Evolutionary conservation across 1,284 basidiomycete genomes (phyloP), one percentile per base, ranked within the genome.

Genomic region (Prillingera fragicola): DNA sequence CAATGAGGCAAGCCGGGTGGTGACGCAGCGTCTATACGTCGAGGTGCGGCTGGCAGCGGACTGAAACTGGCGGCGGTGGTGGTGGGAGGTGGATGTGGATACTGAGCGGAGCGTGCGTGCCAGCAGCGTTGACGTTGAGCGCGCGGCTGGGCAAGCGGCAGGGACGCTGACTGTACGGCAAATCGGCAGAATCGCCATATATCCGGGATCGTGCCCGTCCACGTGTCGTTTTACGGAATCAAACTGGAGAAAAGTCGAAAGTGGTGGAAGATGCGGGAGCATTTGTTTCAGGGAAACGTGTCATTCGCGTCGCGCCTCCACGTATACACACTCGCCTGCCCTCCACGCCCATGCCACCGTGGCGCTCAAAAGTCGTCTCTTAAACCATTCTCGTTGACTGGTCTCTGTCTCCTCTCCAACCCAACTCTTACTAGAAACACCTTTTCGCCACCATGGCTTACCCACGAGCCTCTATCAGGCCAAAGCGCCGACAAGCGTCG

Each of bases 401-500:
- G 13, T 22, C 28, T 29, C 24, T 33, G 32, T 24, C 34, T 33
- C 45, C 33, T 14, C n/a, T 14, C 17, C 36, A 33, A 28, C 4
- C 27, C 18, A 5, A 14, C 27, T 15, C 21, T 17, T 29, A 17
- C 26, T 22, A 25, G 15, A 26, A n/a, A 15, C 33, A 26, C 26
- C 23, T 14, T 18, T 18, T n/a, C n/a, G n/a, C 33, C 43, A 45
- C 18, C 33, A 50, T 50, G 48, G 48, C 48, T 26, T 45, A 45
- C 41, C 40, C 43, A 24, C 48, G 48, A 25, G 48, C 48, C 37
- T 40, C 43, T 22, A 50, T 43, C 33, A 39, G 48, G 43, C 48
- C 48, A 28, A 38, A 40, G 48, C 47, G 41, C 23, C n/a, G n/a
- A n/a, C 12, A 26, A 22, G 41, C 36, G 17, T 36, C 38, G 19